Base-by-base conservation (phyloP, 352 stramenopile genomes). In the Elongisporangium senticosum region DNA sequence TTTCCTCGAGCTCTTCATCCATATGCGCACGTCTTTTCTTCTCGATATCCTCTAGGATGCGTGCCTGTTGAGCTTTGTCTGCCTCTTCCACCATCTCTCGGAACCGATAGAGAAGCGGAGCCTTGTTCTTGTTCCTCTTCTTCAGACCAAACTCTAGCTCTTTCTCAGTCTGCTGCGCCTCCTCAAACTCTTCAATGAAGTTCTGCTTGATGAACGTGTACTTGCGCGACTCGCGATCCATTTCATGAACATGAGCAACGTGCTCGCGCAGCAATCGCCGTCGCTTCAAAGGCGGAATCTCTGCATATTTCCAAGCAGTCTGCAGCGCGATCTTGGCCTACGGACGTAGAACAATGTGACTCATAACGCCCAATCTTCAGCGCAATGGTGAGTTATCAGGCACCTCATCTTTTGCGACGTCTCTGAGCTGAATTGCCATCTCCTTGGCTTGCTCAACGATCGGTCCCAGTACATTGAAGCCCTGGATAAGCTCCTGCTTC, bases 401-500 rank as follows among this genome's bases (percentile, higher is more conserved):
- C 26, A 68, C 69, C 59, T 79, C 74, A 7, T 67, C 62, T 26
- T 75, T 67, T 11, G 71, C 67, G 0, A 63, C 69, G 8, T 83
- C 64, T 7, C 66, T 72, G 19, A 88, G 47, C 2, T 77, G 64
- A 17, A 59, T 59, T 11, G 64, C 75, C 7, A 62, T 51, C 7
- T 83, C 79, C 24, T 73, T 89, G 2, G 73, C 69, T 28, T 87
- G 71, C 19, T 74, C 60, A 1, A 88, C 49, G 1, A 81, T 43
- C 7, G 78, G 71, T 0, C 64, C 71, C 0, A 87, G 53, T 49
- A 86, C 56, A 49, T 80, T 71, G 24, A 81, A 79, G 3, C 78
- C 67, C 37, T 74, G 69, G 40, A 88, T 76, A 3, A 90, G 71
- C 52, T 90, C 78, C 33, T 87, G 71, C 52, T 90, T 90, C 53